Conservation (phyloP, 1,284 basidiomycete genomes). For the Boletus sp. region DNA sequence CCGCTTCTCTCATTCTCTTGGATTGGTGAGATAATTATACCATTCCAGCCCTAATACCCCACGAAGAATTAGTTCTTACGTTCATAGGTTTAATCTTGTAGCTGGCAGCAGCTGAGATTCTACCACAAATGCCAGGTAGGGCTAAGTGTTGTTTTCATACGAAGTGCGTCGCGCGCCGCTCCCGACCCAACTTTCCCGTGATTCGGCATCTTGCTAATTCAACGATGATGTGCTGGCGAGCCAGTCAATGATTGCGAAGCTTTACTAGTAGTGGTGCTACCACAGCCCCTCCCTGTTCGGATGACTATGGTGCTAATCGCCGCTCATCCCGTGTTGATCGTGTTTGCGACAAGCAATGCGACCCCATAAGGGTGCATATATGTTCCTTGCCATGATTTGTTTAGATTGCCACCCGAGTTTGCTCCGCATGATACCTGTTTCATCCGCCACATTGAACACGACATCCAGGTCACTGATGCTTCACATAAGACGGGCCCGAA, state of each 20-base stretch:
- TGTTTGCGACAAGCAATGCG: neutral
- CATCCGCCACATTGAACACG: neutral
- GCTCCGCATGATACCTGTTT: neutral
- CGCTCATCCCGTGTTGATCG: neutral
- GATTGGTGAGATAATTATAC: neutral
- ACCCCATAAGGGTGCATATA: neutral
- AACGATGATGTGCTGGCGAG: neutral
- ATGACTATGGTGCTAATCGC: neutral
- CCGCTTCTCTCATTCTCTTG: neutral
- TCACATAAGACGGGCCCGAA: constrained; percentile 7
- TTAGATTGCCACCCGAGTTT: neutral
- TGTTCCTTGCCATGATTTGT: neutral
- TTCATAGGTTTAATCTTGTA: neutral
- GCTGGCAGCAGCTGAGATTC: constrained; percentile 1
- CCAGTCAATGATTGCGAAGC: neutral
- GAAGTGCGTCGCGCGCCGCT: neutral
- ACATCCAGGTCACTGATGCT: constrained; percentile 3
- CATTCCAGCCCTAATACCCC: neutral
- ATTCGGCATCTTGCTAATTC: constrained; percentile 1
- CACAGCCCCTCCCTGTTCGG: neutral
- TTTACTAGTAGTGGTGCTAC: neutral
- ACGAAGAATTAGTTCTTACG: constrained; percentile 2
- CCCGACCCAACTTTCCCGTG: neutral
- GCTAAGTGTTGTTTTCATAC: neutral
- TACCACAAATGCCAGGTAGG: constrained; percentile 5